Evolutionary conservation across 805 yeast species (phyloP), one percentile per base, ranked within the genome.

Genomic region (Trichomonascus vanleenenianus): DNA sequence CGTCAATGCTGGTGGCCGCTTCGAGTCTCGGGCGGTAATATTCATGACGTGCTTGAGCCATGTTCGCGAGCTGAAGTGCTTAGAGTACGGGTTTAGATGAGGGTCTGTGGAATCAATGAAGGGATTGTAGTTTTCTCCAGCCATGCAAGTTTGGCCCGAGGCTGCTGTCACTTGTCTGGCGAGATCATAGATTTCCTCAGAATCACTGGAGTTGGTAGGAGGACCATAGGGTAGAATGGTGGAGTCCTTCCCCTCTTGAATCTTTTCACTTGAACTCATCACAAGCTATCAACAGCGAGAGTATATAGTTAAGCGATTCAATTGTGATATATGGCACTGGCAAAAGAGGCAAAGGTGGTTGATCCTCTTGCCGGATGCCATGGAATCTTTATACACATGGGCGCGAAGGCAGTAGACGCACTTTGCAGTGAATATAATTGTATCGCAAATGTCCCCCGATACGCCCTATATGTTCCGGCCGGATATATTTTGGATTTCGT

Each of bases 1-100:
- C 43, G 81, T 63, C 19, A 73, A 69, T 39, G 76, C 66, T 22
- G 79, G 78, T 59, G 75, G 80, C 56, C 76, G 71, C 2, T 79
- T 86, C 0, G 78, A 77, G 55, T 81, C 84, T 7, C 72, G 61
- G 36, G 72, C 73, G 57, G 61, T 63, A 47, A 81, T 57, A 42
- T 70, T 66, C 49, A 73, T 68, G 66, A 83, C 64, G 55, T 80
- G 78, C 56, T 73, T 72, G 47, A 81, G 75, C 88, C 89, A 83
- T 50, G 70, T 74, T 50, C 70, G 68, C 20, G 84, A 68, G 52
- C 69, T 65, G 62, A 83, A 83, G 27, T 73, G 57, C 2, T 72
- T 76, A 39, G 73, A 65, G 46, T 72, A 66, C 8, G 91, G 91
- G 56, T 83, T 78, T 50, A 83, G 67, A 33, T 63, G 56, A 2